Evolutionary conservation across 352 stramenopile genomes (phyloP).

Genomic region (Aphanomyces cochlioides): DNA sequence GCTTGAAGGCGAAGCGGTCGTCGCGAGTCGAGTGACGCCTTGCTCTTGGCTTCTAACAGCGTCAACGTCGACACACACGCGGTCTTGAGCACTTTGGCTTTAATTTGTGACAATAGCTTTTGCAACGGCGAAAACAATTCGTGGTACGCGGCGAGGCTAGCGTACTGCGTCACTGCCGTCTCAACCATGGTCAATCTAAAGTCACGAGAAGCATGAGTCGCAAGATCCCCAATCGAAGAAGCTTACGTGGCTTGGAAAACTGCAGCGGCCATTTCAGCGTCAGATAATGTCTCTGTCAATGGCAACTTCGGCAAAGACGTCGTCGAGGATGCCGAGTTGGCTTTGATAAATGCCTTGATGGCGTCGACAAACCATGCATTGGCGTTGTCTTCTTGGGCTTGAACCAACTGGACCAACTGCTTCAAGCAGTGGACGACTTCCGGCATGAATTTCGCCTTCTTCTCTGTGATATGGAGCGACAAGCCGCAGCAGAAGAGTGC

Average conservation of each 20-base stretch:
- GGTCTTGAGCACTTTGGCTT: slow-evolving; percentile 39
- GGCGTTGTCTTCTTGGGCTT: slow-evolving; percentile 39
- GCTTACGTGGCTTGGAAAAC: slow-evolving; percentile 31
- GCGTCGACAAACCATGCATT: slow-evolving; percentile 39
- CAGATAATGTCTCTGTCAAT: not conserved
- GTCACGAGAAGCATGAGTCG: too few species aligned
- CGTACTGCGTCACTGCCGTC: slow-evolving; percentile 40
- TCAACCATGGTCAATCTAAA: slow-evolving; percentile 37
- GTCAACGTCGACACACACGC: slow-evolving; percentile 44
- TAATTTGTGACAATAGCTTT: slow-evolving; percentile 58
- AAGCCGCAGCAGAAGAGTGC: slow-evolving; percentile 34
- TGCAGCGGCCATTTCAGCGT: slow-evolving; percentile 38
- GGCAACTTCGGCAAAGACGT: slow-evolving; percentile 36
- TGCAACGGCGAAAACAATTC: slow-evolving; percentile 74
- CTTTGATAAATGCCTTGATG: slow-evolving; percentile 15
- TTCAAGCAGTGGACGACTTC: slow-evolving; percentile 59
- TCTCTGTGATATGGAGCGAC: slow-evolving; percentile 64
- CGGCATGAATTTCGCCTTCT: slow-evolving; percentile 86
- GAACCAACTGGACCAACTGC: slow-evolving; percentile 34
- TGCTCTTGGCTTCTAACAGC: slow-evolving; percentile 38
- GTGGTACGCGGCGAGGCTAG: slow-evolving; percentile 58
- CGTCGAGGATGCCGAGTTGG: not conserved
- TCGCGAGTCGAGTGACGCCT: slow-evolving; percentile 13
- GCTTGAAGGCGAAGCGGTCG: slow-evolving; percentile 71
- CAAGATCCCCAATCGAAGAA: not conserved